Evolutionary conservation across 2,329 filamentous ascomycete species (phyloP).

Genomic region (Coniochaeta sp.): DNA sequence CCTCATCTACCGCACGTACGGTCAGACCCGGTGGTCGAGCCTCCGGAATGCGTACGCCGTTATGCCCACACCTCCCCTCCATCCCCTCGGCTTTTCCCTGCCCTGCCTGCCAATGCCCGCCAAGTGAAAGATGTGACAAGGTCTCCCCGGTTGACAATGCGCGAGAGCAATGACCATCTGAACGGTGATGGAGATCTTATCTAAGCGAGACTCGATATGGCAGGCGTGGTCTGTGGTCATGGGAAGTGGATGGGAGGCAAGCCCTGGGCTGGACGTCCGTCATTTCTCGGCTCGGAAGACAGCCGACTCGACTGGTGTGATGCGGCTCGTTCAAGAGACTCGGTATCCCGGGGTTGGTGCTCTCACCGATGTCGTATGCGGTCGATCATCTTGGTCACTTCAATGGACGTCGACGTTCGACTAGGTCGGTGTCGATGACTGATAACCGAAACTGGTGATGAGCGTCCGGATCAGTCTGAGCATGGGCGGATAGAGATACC

Average conservation of each 20-base stretch:
- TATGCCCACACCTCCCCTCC: not conserved
- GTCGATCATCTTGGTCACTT: not conserved
- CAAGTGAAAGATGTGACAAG: not conserved
- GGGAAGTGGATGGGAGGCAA: not conserved
- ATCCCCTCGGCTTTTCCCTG: no score
- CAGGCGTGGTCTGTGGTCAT: not conserved
- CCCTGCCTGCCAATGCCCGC: no score
- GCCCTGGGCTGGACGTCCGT: not conserved
- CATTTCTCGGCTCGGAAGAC: constrained; percentile 6
- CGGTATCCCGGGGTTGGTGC: not conserved
- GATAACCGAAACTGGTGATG: no score
- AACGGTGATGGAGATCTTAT: not conserved
- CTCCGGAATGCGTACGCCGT: no score
- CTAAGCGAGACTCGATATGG: not conserved
- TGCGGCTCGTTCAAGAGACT: constrained; percentile 5
- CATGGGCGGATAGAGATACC: no score
- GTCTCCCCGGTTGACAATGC: not conserved
- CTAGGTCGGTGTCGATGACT: no score
- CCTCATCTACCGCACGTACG: not conserved
- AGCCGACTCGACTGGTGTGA: constrained; percentile 9
- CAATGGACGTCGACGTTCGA: no score
- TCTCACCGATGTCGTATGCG: not conserved
- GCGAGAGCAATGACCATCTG: not conserved
- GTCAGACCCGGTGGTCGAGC: not conserved
- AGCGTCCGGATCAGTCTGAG: no score